A percentile compares a stretch with the other conserved stretches of the same genome.
These are phyloP conservation scores for Dictyostelium brefeldianum DNA, from an alignment of 78 protist genomes.

Conservation along the genomic window DNA sequence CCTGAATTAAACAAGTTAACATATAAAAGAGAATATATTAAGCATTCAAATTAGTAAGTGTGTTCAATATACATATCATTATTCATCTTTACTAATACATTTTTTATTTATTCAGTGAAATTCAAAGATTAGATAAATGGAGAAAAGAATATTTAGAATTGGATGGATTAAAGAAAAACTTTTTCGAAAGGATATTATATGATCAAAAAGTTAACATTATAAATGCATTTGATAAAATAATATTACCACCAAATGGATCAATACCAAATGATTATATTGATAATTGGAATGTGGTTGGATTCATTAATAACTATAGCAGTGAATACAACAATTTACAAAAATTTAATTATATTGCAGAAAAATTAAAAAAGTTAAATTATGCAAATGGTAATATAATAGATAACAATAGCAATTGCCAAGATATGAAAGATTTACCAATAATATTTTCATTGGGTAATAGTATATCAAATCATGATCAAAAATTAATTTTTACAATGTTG, in stretches of 20 bases:
- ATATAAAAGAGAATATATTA: not conserved
- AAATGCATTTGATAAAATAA: slow-evolving; percentile 1
- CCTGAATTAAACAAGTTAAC: slow-evolving; percentile 6
- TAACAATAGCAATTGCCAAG: not conserved
- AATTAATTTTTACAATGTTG: not conserved
- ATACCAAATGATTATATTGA: slow-evolving; percentile 4
- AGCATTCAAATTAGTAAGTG: not conserved
- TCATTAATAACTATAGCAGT: not conserved
- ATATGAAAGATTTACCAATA: slow-evolving; percentile 7
- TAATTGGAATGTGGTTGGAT: not conserved
- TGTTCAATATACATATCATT: too few species aligned
- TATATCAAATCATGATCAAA: not conserved
- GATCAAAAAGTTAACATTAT: slow-evolving; percentile 4
- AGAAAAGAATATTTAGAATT: not conserved
- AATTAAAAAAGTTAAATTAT: not conserved
- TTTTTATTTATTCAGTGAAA: not conserved
- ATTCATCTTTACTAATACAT: too few species aligned
- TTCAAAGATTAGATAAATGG: slow-evolving; percentile 5
- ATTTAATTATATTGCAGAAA: not conserved
- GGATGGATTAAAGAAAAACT: not conserved
- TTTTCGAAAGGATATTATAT: not conserved
- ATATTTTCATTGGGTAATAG: not conserved
- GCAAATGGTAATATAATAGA: not conserved
- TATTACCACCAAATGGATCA: not conserved
- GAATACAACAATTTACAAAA: too few species aligned